These are phyloP conservation scores for Dendrobium officinale DNA, from an alignment of 106 monocot genomes.

Conservation along the genomic window DNA sequence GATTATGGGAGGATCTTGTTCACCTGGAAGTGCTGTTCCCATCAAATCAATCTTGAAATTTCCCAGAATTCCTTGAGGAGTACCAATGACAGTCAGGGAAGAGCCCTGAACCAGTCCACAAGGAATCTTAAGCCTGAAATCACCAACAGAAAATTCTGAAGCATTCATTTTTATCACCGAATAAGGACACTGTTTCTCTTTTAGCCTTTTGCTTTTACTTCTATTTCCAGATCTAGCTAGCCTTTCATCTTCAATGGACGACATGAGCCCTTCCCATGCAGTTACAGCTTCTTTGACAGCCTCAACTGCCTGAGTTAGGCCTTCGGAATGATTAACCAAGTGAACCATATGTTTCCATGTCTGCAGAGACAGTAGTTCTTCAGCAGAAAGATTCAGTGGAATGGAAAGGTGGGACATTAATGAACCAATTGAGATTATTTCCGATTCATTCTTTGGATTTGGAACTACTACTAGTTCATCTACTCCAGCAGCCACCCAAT, in stretches of 20 bases:
- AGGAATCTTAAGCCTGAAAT: slow-evolving; percentile 69
- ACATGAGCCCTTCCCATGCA: slow-evolving; percentile 75
- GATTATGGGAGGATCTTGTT: slow-evolving; percentile 78
- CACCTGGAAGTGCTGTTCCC: slow-evolving; percentile 74
- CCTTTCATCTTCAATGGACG: slow-evolving; percentile 49
- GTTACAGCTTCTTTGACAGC: slow-evolving; percentile 70
- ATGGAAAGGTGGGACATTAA: slow-evolving; percentile 35
- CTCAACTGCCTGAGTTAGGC: slow-evolving; percentile 66
- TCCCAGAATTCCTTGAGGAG: slow-evolving; percentile 70
- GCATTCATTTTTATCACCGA: slow-evolving; percentile 83
- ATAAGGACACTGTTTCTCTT: slow-evolving; percentile 83
- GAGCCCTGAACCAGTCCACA: slow-evolving; percentile 94
- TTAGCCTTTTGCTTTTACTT: slow-evolving; percentile 24
- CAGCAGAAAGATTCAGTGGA: slow-evolving; percentile 45
- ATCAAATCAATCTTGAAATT: slow-evolving; percentile 75
- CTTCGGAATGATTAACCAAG: slow-evolving; percentile 32
- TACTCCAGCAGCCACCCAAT: slow-evolving; percentile 25
- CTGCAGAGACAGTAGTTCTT: slow-evolving; percentile 49
- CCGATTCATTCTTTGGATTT: slow-evolving; percentile 37
- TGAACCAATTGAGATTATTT: slow-evolving; percentile 35
- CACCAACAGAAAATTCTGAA: slow-evolving; percentile 33
- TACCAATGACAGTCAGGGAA: slow-evolving; percentile 83
- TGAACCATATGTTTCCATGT: slow-evolving; percentile 71
- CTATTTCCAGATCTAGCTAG: slow-evolving; percentile 27
- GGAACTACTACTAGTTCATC: slow-evolving; percentile 14